Base-by-base conservation (phyloP, 345 rosid species). In the rapeseed (Brassica napus) region DNA sequence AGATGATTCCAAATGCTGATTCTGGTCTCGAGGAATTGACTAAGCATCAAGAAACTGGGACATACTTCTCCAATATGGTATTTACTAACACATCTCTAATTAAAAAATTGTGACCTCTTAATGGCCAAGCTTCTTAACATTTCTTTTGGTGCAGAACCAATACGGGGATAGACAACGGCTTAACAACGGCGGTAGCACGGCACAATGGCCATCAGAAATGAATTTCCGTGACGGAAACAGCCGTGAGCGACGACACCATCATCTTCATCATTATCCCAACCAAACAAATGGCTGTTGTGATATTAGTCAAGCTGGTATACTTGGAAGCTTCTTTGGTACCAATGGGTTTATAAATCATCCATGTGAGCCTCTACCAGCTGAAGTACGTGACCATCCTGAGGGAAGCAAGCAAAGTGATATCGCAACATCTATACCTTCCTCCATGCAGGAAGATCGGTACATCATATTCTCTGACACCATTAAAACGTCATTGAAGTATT, bases 41-140 rank as follows among this genome's bases (percentile, higher is more conserved):
- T 60, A 94, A 86, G 85, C 91, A 88, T 54, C 84, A 94, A 30
- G 98, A 97, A 79, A 94, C 92, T 9, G 98, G 97, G 78, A 94
- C 97, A 30, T 94, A 90, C 85, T 87, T 94, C 57, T 91, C 92
- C 47, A 90, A 85, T 77, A 74, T 79, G 89, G 94, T 90, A 90
- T 61, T 7, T 77, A 75, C 65, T 78, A 35, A 60, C 44, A 30
- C 73, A 57, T 69, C 47, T 69, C 71, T 24, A 54, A 60, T 34
- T 0, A 28, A 30, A 49, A 12, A 14, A 1, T 61, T 61, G 49
- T 64, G 49, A 30, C 11, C 26, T 79, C 24, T 44, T 10, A 44
- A 24, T 71, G 42, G 62, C 37, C 68, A 70, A 76, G 81, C 24
- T 71, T 60, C 65, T 60, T 71, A 58, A 77, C 30, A 4, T 28